phyloP scores from a whole-genome alignment of 2,329 filamentous ascomycete species.

The Phialophora chinensis region DNA sequence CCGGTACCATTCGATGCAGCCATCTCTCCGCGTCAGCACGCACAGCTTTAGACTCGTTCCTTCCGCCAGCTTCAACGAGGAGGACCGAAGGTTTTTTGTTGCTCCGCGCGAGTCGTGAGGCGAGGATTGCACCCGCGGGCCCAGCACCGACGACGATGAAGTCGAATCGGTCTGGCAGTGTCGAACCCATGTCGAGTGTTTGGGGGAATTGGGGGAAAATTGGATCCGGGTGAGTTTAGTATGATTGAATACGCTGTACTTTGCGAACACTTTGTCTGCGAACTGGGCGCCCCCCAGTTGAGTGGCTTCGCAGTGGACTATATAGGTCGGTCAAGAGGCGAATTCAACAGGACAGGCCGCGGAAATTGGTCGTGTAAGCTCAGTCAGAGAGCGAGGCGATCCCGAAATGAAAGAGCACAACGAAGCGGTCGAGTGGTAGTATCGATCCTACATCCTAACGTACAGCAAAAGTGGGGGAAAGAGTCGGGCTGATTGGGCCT shows the following conservation, averaged over 20 bases:
- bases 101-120: slow-evolving; percentile 58
- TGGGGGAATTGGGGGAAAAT: neutral
- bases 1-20: slow-evolving; percentile 55
- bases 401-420: neutral
- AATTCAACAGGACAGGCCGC: neutral
- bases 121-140: slow-evolving; percentile 65
- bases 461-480: neutral
- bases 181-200: slow-evolving; percentile 6
- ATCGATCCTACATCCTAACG: neutral
- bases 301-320: neutral
- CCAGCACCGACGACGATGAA: slow-evolving; percentile 53
- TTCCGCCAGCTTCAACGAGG: slow-evolving; percentile 65
- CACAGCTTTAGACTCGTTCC: slow-evolving; percentile 55
- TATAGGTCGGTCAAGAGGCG: neutral
- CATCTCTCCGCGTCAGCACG: slow-evolving; percentile 64
- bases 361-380: neutral
- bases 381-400: neutral
- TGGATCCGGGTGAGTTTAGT: neutral
- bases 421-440: neutral
- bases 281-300: neutral
- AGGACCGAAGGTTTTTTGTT: slow-evolving; percentile 59
- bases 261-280: neutral
- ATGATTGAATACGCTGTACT: neutral
- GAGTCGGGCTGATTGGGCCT: neutral
- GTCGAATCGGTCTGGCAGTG: slow-evolving; percentile 26